Conservation (phyloP, 2,329 filamentous ascomycete genomes). For the Penicillium nordicum region DNA sequence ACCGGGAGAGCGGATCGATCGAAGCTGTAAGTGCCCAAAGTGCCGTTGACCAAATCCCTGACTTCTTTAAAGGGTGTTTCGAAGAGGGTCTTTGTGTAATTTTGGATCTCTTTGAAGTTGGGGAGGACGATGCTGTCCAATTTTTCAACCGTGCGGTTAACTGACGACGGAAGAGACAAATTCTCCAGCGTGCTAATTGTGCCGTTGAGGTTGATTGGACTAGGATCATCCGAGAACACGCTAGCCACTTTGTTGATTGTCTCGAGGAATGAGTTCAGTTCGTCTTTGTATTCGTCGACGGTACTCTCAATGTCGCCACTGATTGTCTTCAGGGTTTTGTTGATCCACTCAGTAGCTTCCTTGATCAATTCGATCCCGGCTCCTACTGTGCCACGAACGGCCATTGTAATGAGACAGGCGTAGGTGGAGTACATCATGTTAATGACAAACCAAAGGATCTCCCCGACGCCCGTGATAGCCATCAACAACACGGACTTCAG, state of each 20-base stretch:
- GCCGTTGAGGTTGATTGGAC: slow-evolving; percentile 62
- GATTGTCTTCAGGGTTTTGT: slow-evolving; percentile 50
- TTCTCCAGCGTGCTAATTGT: slow-evolving; percentile 65
- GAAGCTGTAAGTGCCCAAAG: slow-evolving; percentile 71
- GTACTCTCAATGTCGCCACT: slow-evolving; percentile 45
- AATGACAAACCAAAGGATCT: slow-evolving; percentile 86
- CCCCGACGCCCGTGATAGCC: slow-evolving; percentile 76
- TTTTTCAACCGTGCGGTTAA: slow-evolving; percentile 66
- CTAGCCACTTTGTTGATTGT: slow-evolving; percentile 57
- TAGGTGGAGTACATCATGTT: slow-evolving; percentile 89
- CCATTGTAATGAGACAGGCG: slow-evolving; percentile 80
- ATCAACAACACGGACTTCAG: slow-evolving; percentile 76
- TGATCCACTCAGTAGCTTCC: slow-evolving; percentile 59
- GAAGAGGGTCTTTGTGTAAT: slow-evolving; percentile 72
- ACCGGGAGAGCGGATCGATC: slow-evolving; percentile 75
- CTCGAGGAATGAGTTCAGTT: slow-evolving; percentile 51
- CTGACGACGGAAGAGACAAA: slow-evolving; percentile 65
- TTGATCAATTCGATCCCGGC: slow-evolving; percentile 62
- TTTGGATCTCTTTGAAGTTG: slow-evolving; percentile 77
- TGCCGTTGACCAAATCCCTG: slow-evolving; percentile 67
- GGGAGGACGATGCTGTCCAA: slow-evolving; percentile 73
- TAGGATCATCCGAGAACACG: slow-evolving; percentile 48
- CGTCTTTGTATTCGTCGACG: slow-evolving; percentile 51
- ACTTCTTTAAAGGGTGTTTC: slow-evolving; percentile 77
- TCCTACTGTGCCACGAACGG: slow-evolving; percentile 74